Evolutionary conservation across 306 rosid species (phyloP).

Genomic region (Begonia masoniana): DNA sequence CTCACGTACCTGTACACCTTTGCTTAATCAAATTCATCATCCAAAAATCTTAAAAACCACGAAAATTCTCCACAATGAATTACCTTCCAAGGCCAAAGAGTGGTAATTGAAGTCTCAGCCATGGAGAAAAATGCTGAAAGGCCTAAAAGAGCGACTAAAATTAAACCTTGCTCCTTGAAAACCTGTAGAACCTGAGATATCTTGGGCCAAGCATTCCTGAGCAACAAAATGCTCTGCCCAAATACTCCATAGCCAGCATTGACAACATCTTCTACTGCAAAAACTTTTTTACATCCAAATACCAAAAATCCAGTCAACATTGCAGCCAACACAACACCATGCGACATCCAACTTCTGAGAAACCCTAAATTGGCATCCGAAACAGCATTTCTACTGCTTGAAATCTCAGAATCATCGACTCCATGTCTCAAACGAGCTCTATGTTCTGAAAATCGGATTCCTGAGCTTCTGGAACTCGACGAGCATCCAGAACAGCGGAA

Average conservation of each 20-base stretch:
- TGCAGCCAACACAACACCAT: constrained; percentile 55
- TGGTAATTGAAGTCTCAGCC: constrained; percentile 98
- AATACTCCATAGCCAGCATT: constrained; percentile 60
- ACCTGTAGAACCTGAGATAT: constrained; percentile 52
- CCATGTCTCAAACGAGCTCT: constrained; percentile 29
- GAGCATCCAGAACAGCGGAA: constrained; percentile 15
- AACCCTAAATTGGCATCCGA: constrained; percentile 23
- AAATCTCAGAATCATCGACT: constrained; percentile 21
- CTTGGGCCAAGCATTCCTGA: constrained; percentile 80
- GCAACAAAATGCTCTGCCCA: constrained; percentile 56
- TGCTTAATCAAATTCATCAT: background rate
- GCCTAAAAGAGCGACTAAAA: constrained; percentile 74
- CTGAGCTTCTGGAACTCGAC: constrained; percentile 6
- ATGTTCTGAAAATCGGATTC: constrained; percentile 10
- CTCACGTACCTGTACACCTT: constrained; percentile 43
- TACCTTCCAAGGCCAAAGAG: constrained; percentile 99
- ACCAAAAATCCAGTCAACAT: constrained; percentile 52
- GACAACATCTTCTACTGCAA: constrained; percentile 52
- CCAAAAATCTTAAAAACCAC: background rate
- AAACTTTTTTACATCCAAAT: constrained; percentile 46
- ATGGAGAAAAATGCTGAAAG: constrained; percentile 97
- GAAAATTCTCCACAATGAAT: background rate
- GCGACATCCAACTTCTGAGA: constrained; percentile 27
- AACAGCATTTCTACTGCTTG: constrained; percentile 14
- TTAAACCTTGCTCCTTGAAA: constrained; percentile 85